These are phyloP conservation scores for Euphorbia peplus DNA, from an alignment of 345 rosid species.

Conservation along the genomic window DNA sequence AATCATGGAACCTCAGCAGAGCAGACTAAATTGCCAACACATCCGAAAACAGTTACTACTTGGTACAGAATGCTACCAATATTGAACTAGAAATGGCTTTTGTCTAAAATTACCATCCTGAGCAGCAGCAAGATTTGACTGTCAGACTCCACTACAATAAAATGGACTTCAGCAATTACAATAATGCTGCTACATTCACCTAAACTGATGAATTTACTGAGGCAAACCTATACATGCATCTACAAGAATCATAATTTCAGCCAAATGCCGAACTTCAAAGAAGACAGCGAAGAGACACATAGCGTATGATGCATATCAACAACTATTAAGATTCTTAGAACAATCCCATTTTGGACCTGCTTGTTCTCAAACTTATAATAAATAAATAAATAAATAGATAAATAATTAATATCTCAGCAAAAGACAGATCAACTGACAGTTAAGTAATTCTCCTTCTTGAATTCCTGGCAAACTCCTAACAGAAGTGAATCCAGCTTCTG, in stretches of 20 bases:
- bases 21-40: not conserved
- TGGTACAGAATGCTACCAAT: not conserved
- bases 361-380: not conserved
- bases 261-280: not conserved
- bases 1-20: not conserved
- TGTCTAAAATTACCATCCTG: not conserved
- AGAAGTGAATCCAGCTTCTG: slow-evolving; percentile 91
- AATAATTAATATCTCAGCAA: slow-evolving; percentile 4
- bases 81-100: not conserved
- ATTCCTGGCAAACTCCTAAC: slow-evolving; percentile 92
- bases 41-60: not conserved
- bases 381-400: not conserved
- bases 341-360: not conserved
- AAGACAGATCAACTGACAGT: slow-evolving; percentile 56
- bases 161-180: not conserved
- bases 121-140: not conserved
- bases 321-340: not conserved
- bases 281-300: not conserved
- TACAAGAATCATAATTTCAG: not conserved
- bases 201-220: not conserved
- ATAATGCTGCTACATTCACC: not conserved
- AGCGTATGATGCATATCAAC: not conserved
- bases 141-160: not conserved
- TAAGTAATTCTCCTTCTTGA: slow-evolving; percentile 79
- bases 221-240: not conserved